A percentile compares a stretch with the other conserved stretches of the same genome.
These are phyloP conservation scores for Alternaria viburni DNA, from an alignment of 2,329 filamentous ascomycete species.

Conservation along the genomic window DNA sequence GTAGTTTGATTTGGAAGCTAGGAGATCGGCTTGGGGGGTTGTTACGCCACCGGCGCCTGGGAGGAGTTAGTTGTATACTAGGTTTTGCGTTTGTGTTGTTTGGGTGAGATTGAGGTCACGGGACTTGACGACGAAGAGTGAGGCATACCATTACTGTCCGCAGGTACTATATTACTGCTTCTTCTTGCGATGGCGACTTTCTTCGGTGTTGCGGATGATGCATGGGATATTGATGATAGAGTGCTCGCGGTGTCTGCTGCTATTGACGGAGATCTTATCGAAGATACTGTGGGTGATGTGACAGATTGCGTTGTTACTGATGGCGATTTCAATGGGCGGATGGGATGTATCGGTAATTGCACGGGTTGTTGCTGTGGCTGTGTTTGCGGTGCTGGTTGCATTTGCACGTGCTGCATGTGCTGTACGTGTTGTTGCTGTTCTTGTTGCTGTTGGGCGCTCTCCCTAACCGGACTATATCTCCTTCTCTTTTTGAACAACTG, in stretches of 20 bases:
- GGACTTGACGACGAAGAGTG: neutral
- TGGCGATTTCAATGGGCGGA: conserved; percentile 22
- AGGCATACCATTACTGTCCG: conserved; percentile 32
- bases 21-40: conserved; percentile 35
- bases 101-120: conserved; percentile 3
- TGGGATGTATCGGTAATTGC: conserved; percentile 22
- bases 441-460: conserved; percentile 30
- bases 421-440: conserved; percentile 16
- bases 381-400: neutral
- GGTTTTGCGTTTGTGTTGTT: neutral
- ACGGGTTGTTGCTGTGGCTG: conserved; percentile 13
- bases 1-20: conserved; percentile 40
- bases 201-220: conserved; percentile 30
- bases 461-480: conserved; percentile 37
- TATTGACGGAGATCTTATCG: conserved; percentile 27
- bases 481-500: conserved; percentile 42
- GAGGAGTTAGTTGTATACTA: neutral
- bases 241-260: conserved; percentile 32
- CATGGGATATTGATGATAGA: conserved; percentile 31
- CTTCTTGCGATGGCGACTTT: conserved; percentile 33
- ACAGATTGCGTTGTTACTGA: conserved; percentile 11
- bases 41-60: conserved; percentile 32
- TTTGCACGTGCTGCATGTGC: neutral
- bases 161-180: conserved; percentile 24
- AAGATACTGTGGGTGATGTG: conserved; percentile 20